Evolutionary conservation across 176 grass and related monocot species (phyloP).

Genomic region (bread wheat (Triticum aestivum)): IWGSC_CS_RefSeq_v2.1 NC_057801.1:199014532-199015031

Average conservation of each 20-base stretch:
- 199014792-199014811: background rate
- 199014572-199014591: background rate
- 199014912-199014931: constrained; percentile 94
- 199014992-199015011: constrained; percentile 76
- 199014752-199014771: background rate
- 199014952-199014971: constrained; percentile 88
- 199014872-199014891: constrained; percentile 96
- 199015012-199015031: background rate
- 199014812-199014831: background rate
- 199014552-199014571: background rate
- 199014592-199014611: background rate
- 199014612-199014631: background rate
- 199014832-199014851: constrained; percentile 1
- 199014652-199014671: background rate
- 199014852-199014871: constrained; percentile 94
- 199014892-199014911: constrained; percentile 94
- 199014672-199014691: background rate
- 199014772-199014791: background rate
- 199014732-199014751: background rate
- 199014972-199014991: constrained; percentile 94
- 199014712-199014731: background rate
- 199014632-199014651: background rate
- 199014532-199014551: background rate
- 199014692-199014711: background rate
- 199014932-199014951: constrained; percentile 94